Evolutionary conservation across 805 yeast genomes (phyloP), one percentile per base, ranked within the genome.

Genomic region (Metschnikowia anglica): DNA sequence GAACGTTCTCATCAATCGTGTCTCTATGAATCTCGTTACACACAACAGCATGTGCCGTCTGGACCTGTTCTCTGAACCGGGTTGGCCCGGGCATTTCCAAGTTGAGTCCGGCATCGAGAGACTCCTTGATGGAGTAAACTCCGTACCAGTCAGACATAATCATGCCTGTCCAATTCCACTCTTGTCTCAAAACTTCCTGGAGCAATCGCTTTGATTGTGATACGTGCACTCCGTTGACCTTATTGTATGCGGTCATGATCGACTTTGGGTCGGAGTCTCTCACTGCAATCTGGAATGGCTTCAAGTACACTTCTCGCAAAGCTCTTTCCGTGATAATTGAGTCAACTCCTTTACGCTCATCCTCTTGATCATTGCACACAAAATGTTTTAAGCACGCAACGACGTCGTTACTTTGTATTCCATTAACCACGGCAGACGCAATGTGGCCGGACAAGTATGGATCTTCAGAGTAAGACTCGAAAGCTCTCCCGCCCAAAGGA

Each of bases 51-150:
- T 73, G 79, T 6, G 64, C 47, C 13, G 77, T 60, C 10, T 68
- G 60, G 21, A 60, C 60, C 1, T 61, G 61, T 49, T 72, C 62
- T 63, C 81, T 58, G 58, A 70, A 71, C 34, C 72, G 60, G 2
- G 80, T 63, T 15, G 80, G 77, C 27, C 86, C 87, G 1, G 87
- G 87, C 83, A 79, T 79, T 59, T 81, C 87, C 52, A 81, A 63
- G 55, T 80, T 82, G 42, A 81, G 62, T 6, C 86, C 85, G 26
- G 77, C 77, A 30, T 72, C 68, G 35, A 80, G 56, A 11, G 81
- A 53, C 32, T 68, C 72, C 32, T 64, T 66, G 27, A 63, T 62
- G 12, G 80, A 68, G 57, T 75, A 79, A 8, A 72, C 68, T 19
- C 86, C 87, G 55, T 55, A 74, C 86, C 86, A 81, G 60, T 81